phyloP scores from a whole-genome alignment of 352 stramenopile genomes.

The Pythium periplocum region DNA sequence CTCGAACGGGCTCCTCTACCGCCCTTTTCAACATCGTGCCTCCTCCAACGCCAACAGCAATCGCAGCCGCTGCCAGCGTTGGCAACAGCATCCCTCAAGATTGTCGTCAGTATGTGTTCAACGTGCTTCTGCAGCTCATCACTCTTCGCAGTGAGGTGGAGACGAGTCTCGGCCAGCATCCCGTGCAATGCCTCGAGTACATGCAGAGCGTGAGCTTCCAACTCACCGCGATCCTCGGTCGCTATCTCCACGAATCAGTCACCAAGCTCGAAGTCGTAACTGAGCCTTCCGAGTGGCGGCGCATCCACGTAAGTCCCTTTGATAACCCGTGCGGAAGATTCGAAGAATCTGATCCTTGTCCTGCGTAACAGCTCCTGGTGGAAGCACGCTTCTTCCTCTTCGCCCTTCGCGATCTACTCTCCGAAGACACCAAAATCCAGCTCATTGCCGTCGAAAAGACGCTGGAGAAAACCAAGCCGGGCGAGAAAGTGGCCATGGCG shows the following conservation, averaged over 20 bases:
- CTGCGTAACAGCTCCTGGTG: constrained; percentile 45
- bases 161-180: constrained; percentile 49
- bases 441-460: constrained; percentile 44
- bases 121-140: constrained; percentile 72
- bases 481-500: constrained; percentile 30
- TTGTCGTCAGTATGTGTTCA: constrained; percentile 75
- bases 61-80: constrained; percentile 14
- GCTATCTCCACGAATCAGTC: constrained; percentile 37
- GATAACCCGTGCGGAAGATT: background rate
- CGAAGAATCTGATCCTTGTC: background rate
- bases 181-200: constrained; percentile 44
- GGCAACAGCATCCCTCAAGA: constrained; percentile 34
- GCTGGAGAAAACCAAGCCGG: constrained; percentile 28
- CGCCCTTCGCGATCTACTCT: constrained; percentile 46
- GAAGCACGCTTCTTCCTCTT: constrained; percentile 70
- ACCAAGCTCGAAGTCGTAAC: constrained; percentile 17
- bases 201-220: constrained; percentile 44
- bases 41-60: constrained; percentile 12
- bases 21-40: constrained; percentile 19
- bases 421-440: constrained; percentile 44
- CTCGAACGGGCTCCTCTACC: constrained; percentile 19
- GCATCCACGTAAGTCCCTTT: constrained; percentile 49
- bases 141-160: constrained; percentile 68
- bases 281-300: constrained; percentile 37
- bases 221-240: constrained; percentile 40